These are phyloP conservation scores for Bisporella sp. DNA, from an alignment of 2,329 filamentous ascomycete genomes.

Conservation along the genomic window DNA sequence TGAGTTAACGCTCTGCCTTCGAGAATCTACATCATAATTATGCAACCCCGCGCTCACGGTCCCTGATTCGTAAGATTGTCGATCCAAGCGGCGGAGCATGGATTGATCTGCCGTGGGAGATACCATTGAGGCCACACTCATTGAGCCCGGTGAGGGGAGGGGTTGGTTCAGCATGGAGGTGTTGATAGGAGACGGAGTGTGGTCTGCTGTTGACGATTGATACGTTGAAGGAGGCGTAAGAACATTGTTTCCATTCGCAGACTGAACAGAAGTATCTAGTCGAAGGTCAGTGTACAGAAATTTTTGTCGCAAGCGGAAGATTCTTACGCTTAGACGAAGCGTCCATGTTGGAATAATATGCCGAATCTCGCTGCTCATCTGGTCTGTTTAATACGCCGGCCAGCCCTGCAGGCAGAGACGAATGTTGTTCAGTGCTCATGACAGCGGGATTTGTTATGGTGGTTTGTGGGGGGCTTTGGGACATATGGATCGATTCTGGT, in stretches of 20 bases:
- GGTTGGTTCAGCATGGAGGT: constrained; percentile 37
- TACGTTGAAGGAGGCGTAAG: constrained; percentile 28
- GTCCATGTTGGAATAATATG: constrained; percentile 38
- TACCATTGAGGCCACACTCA: constrained; percentile 61
- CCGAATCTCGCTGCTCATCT: constrained; percentile 44
- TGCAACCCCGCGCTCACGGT: constrained; percentile 21
- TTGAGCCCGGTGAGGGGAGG: constrained; percentile 51
- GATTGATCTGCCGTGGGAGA: constrained; percentile 43
- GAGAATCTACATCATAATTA: constrained; percentile 37
- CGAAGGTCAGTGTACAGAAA: constrained; percentile 5
- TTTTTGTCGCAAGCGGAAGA: constrained; percentile 4
- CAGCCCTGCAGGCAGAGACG: constrained; percentile 34
- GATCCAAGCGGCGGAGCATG: constrained; percentile 16
- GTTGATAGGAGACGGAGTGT: constrained; percentile 54
- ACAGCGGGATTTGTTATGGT: not conserved
- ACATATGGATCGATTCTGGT: not conserved
- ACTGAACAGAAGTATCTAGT: constrained; percentile 20
- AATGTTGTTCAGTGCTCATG: not conserved
- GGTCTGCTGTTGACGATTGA: constrained; percentile 44
- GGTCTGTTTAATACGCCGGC: constrained; percentile 45
- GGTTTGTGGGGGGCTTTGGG: not conserved
- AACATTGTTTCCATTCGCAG: constrained; percentile 10
- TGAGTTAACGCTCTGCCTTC: constrained; percentile 74
- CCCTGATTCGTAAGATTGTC: constrained; percentile 15
- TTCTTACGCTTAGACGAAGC: constrained; percentile 43